Evolutionary conservation across 2,329 filamentous ascomycete genomes (phyloP), one percentile per base, ranked within the genome.

Genomic region (Fusarium clavum): DNA sequence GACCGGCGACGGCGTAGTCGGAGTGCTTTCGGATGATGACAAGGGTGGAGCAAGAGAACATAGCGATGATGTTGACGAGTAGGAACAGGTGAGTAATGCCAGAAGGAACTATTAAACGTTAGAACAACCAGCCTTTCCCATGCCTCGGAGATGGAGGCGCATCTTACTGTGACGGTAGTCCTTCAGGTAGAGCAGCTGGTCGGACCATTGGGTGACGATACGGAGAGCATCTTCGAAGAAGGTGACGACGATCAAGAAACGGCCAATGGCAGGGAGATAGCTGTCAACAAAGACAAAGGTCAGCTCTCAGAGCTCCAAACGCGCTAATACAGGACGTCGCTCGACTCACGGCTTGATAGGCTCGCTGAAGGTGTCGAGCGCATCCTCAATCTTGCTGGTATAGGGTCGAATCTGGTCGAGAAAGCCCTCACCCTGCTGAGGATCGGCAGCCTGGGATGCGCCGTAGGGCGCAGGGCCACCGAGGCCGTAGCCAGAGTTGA

Each of bases 381-480:
- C 83, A 80, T 99, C 96, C 84, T 99, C 96, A 73, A 99, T 95
- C 87, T 98, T 98, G 91, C 93, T 97, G 54, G 96, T 99, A 82
- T 98, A 94, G 81, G 94, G 90, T 71, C 96, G 88, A 79, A 99
- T 94, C 76, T 93, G 88, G 81, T 98, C 96, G 74, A 99, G 88
- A 61, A 81, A 63, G 73, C 75, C 74, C 56, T 76, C 77, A 61
- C 92, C 90, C 80, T 89, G 93, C 51, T 91, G 88, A 76, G 94
- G 91, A 32, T 79, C 76, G 38, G 67, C 70, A 83, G 46, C 45
- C 68, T 84, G 76, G 83, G 86, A 64, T 85, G 85, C 88, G 70
- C 88, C 90, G 76, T 94, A 94, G 70, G 90, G 88, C 77, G 77
- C 76, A 56, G 89, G 90, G 80, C 90, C 88, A 77, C 91, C 91